Base-by-base conservation (phyloP, 257 asterid genomes). In the Nicotiana obtusifolia region DNA sequence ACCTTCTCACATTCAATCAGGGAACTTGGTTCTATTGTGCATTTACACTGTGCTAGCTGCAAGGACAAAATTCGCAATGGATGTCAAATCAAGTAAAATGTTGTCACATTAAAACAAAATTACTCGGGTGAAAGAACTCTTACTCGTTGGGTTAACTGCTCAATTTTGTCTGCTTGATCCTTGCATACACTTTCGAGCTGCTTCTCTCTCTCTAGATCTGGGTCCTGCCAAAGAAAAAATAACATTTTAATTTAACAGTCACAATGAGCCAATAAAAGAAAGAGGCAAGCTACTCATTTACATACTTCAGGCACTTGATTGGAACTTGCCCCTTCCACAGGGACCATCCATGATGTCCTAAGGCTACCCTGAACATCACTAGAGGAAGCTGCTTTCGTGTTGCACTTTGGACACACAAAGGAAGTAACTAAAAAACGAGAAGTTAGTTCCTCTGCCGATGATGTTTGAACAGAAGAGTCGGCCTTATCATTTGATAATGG, bases 101-200 rank as follows among this genome's bases (percentile, higher is more conserved):
- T 7, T 78, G 26, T 41, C 73, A 60, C 4, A 60, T 33, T 78
- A 5, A 57, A 44, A 59, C 15, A 57, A 78, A 37, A 37, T 60
- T 60, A 57, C 81, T 54, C 61, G 30, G 1, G 78, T 64, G 79
- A 49, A 52, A 33, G 47, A 19, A 31, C 3, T 20, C 61, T 73
- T 82, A 95, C 98, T 98, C 59, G 89, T 84, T 90, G 89, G 85
- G 86, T 93, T 77, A 96, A 89, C 83, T 83, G 87, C 86, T 94
- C 93, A 61, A 96, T 93, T 88, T 88, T 89, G 54, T 92, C 89
- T 78, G 91, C 95, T 88, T 96, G 99, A 41, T 94, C 95, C 86
- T 86, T 83, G 78, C 99, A 96, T 35, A 90, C 78, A 47, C 47
- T 84, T 83, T 90, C 90, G 80, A 96, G 97, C 76, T 91, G 93